A percentile compares a stretch with the other conserved stretches of the same genome.
Conservation (phyloP, 140 eudicot species). For the Ambrosia hybrid region DNA sequence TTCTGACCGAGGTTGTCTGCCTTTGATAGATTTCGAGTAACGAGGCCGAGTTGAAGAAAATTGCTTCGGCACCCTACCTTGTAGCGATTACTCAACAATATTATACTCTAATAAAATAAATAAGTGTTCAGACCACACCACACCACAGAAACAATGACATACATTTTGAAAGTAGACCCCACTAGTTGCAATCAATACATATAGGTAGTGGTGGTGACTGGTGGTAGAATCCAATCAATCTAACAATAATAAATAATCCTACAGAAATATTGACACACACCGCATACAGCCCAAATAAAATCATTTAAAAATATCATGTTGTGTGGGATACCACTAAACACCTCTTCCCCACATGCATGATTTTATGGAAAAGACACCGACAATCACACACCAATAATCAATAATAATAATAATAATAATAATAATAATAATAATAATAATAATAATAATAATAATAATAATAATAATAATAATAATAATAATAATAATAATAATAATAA, state of each 20-base stretch:
- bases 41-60: too few species aligned
- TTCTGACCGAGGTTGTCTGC: too few species aligned
- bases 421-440: too few species aligned
- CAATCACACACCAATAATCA: slow-evolving; percentile 13
- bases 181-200: slow-evolving; percentile 10
- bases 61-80: too few species aligned
- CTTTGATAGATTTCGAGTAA: too few species aligned
- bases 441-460: too few species aligned
- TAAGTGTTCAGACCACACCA: slow-evolving; percentile 17
- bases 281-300: slow-evolving; percentile 5
- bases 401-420: too few species aligned
- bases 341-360: slow-evolving; percentile 14
- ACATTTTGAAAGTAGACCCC: slow-evolving; percentile 22
- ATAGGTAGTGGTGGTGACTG: slow-evolving; percentile 1
- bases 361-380: slow-evolving; percentile 21
- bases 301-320: not conserved
- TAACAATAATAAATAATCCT: not conserved
- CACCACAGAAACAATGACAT: slow-evolving; percentile 27
- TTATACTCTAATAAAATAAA: slow-evolving; percentile 7
- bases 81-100: not conserved
- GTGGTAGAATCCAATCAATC: slow-evolving; percentile 14
- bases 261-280: not conserved
- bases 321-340: slow-evolving; percentile 17
- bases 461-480: too few species aligned
- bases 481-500: too few species aligned